Evolutionary conservation across 495 filamentous ascomycete species (phyloP), one percentile per base, ranked within the genome.

Genomic region (Annulohypoxylon stygium): DNA sequence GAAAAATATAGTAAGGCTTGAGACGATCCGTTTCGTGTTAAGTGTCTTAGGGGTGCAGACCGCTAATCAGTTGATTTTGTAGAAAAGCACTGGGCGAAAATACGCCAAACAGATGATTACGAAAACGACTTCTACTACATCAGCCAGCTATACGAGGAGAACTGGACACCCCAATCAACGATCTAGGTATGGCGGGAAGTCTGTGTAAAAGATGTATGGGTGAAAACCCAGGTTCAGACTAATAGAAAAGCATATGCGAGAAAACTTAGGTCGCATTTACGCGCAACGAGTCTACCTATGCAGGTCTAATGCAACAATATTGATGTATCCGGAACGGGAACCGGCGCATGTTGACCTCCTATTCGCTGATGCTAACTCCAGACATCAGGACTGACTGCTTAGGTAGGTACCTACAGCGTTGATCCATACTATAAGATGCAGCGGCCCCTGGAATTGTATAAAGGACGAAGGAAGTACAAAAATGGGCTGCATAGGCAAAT

Each of bases 81-180:
- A 86, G 84, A 78, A 51, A 75, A 67, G 54, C 66, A 81, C 20
- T 86, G 84, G 84, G 68, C 81, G 33, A 71, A 73, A 33, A 45
- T 85, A 43, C 81, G 80, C 64, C 69, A 75, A 10, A 73, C 47
- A 39, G 75, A 79, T 6, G 76, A 78, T 33, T 84, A 81, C 62
- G 84, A 86, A 74, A 61, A 86, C 61, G 83, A 87, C 66, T 84
- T 82, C 62, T 87, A 81, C 67, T 86, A 86, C 68, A 78, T 86
- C 48, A 85, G 83, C 70, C 85, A 87, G 73, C 78, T 87, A 18
- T 87, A 80, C 71, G 84, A 87, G 62, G 80, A 80, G 58, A 83
- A 80, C 68, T 87, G 85, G 85, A 79, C 81, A 69, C 84, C 85
- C 14, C 79, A 80, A 64, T 73, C 76, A 11, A 83, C 83, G 69